These are phyloP conservation scores for Camelina hispida DNA, from an alignment of 345 rosid genomes.

Conservation along the genomic window DNA sequence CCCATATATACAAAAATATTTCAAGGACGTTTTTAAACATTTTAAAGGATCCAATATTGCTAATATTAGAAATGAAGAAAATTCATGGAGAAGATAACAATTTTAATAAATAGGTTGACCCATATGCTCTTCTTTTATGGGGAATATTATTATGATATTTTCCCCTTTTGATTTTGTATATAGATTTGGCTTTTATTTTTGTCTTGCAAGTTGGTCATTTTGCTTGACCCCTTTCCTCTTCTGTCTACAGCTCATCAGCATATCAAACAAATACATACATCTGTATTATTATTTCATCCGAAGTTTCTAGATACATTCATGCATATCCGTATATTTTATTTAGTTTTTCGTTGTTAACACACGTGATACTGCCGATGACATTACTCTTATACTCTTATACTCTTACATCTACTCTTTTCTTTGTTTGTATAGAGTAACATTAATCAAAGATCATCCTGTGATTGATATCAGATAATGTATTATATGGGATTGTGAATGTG, in stretches of 20 bases:
- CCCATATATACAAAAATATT: background rate
- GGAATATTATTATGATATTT: constrained; percentile 19
- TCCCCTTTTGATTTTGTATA: constrained; percentile 10
- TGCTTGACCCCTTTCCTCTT: constrained; percentile 35
- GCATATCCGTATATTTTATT: background rate
- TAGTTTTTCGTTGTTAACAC: background rate
- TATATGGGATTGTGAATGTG: background rate
- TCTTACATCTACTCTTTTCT: background rate
- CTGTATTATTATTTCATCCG: constrained; percentile 5
- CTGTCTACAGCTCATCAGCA: constrained; percentile 47
- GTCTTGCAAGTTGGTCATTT: constrained; percentile 43
- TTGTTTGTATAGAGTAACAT: background rate
- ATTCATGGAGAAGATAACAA: background rate
- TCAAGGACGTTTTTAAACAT: background rate
- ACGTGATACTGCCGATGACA: background rate
- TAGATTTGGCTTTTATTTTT: constrained; percentile 40
- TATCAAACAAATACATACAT: constrained; percentile 32
- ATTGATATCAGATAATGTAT: background rate
- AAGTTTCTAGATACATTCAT: constrained; percentile 21
- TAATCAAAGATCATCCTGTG: background rate
- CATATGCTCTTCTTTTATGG: constrained; percentile 27
- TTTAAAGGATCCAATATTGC: background rate
- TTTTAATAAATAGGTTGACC: constrained; percentile 8
- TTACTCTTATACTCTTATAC: background rate
- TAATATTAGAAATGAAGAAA: background rate